phyloP scores from a whole-genome alignment of 768 basidiomycete genomes.

The Cubamyces sp. region DNA sequence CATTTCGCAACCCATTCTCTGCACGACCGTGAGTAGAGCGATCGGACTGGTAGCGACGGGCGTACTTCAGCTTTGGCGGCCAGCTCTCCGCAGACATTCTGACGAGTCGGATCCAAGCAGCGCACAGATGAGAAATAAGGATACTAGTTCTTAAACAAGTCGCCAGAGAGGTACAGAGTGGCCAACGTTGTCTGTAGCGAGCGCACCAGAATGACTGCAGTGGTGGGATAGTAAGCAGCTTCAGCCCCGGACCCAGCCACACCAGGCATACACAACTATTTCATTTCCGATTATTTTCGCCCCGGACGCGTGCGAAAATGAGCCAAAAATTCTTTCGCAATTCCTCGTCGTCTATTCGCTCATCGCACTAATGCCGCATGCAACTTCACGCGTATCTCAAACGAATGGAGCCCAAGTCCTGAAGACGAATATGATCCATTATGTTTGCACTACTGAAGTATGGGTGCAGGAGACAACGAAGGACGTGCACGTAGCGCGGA shows the following conservation, averaged over 20 bases:
- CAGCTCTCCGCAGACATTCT: conserved; percentile 77
- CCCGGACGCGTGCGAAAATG: no score
- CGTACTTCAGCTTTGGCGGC: conserved; percentile 81
- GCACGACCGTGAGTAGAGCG: conserved; percentile 22
- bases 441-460: conserved; percentile 18
- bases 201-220: not conserved
- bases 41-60: conserved; percentile 1
- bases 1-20: conserved; percentile 97
- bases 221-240: not conserved
- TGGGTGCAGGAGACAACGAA: conserved; percentile 3
- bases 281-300: not conserved
- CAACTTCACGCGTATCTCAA: not conserved
- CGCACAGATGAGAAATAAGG: not conserved
- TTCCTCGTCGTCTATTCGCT: not conserved
- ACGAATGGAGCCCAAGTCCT: no score
- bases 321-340: no score
- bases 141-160: not conserved
- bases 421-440: conserved; percentile 7
- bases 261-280: not conserved
- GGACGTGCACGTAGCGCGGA: not conserved
- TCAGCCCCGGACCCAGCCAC: conserved; percentile 1
- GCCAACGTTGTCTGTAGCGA: not conserved
- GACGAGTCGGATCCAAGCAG: no score
- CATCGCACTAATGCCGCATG: not conserved
- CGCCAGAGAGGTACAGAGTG: not conserved